Evolutionary conservation across 192 early-diverging fungal genomes (phyloP).

Genomic region (Phycomyces nitens): DNA sequence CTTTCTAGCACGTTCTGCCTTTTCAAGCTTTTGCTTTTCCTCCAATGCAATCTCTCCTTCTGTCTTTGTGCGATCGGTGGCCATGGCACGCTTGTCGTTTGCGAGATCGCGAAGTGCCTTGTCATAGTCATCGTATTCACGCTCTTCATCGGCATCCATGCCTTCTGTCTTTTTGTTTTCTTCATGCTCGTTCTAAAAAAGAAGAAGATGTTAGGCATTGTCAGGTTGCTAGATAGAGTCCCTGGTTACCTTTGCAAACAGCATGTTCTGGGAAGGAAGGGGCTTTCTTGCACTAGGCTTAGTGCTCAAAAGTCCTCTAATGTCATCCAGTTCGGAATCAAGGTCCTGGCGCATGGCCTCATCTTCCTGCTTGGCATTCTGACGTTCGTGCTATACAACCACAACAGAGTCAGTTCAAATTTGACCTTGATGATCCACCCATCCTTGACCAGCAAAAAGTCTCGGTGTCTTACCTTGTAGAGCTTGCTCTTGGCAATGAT

Average conservation of each 20-base stretch:
- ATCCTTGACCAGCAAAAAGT: too few relatives aligned
- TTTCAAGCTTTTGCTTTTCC: conserved; percentile 81
- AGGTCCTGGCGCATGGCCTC: conserved; percentile 76
- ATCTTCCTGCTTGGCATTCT: conserved; percentile 83
- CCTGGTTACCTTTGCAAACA: conserved; percentile 32
- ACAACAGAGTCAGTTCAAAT: too few relatives aligned
- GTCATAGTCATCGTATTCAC: conserved; percentile 77
- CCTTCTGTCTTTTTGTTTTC: conserved; percentile 27
- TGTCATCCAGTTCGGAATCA: conserved; percentile 84
- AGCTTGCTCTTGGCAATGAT: conserved; percentile 96
- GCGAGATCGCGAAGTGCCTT: conserved; percentile 75
- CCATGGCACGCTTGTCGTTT: conserved; percentile 78
- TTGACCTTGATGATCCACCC: too few relatives aligned
- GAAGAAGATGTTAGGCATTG: neutral
- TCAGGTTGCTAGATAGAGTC: too few relatives aligned
- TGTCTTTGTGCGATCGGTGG: conserved; percentile 89
- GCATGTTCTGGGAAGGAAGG: conserved; percentile 39
- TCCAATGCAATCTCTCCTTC: conserved; percentile 90
- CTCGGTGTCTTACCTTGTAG: conserved; percentile 82
- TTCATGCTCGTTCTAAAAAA: conserved; percentile 18
- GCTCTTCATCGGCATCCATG: conserved; percentile 22
- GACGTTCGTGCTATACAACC: conserved; percentile 68
- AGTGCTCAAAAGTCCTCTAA: conserved; percentile 66
- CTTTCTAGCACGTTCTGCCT: conserved; percentile 75
- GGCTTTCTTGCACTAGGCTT: conserved; percentile 40